Conservation (phyloP, 768 basidiomycete species). For the Leccinum arenicola region DNA sequence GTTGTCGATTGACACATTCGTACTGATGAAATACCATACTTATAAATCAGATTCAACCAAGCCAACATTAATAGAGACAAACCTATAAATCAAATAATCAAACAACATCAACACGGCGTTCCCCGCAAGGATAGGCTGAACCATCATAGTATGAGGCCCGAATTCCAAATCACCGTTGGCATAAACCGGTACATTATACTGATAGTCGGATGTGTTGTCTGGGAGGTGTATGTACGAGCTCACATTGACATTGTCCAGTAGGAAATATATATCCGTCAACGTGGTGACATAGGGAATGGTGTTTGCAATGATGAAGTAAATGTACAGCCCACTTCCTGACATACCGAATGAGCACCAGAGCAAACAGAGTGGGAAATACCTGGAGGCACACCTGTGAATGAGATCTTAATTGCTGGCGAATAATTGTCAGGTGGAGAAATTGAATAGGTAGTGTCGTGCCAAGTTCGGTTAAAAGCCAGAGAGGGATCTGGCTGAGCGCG, state of each 20-base stretch:
- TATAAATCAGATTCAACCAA: background rate
- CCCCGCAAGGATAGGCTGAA: slow-evolving; percentile 3
- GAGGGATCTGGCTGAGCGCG: background rate
- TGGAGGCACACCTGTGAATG: slow-evolving; percentile 9
- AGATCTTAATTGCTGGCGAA: slow-evolving; percentile 1
- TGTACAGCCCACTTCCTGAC: slow-evolving; percentile 14
- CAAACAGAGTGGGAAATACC: background rate
- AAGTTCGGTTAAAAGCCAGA: slow-evolving; percentile 10
- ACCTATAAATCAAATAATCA: slow-evolving; percentile 22
- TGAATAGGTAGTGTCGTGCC: slow-evolving; percentile 13
- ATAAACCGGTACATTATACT: slow-evolving; percentile 19
- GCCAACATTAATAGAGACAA: background rate
- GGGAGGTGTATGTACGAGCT: slow-evolving; percentile 4
- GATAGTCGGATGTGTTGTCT: background rate
- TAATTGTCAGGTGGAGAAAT: background rate
- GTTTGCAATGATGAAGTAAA: slow-evolving; percentile 21
- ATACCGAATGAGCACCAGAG: background rate
- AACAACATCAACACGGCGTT: slow-evolving; percentile 9
- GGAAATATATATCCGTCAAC: slow-evolving; percentile 5
- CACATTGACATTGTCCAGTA: background rate
- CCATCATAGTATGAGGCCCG: slow-evolving; percentile 8
- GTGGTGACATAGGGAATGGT: background rate
- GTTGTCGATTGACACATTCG: background rate
- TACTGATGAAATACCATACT: background rate
- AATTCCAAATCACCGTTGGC: slow-evolving; percentile 2